A percentile compares a stretch with the other conserved stretches of the same genome.
These are phyloP conservation scores for Penicillium palitans DNA, from an alignment of 2,329 filamentous ascomycete genomes.

Conservation along the genomic window DNA sequence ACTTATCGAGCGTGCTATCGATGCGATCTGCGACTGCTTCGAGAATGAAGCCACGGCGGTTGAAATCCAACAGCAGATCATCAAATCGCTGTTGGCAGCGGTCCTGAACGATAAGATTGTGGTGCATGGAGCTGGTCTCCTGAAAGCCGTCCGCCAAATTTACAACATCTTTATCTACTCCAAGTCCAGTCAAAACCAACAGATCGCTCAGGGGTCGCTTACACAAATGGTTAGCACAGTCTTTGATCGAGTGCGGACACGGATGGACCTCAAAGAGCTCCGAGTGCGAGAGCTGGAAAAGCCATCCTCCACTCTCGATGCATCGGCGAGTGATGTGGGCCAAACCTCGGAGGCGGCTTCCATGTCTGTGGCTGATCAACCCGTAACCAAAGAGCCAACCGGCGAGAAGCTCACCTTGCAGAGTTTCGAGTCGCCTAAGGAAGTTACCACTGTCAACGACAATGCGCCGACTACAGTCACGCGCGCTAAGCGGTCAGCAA, in stretches of 20 bases:
- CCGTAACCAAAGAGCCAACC: conserved; percentile 53
- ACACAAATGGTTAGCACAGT: conserved; percentile 99
- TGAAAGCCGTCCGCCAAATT: conserved; percentile 95
- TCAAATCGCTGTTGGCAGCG: conserved; percentile 92
- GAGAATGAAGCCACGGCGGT: conserved; percentile 90
- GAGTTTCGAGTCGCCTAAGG: conserved; percentile 68
- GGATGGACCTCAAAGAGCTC: conserved; percentile 83
- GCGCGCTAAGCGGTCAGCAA: conserved; percentile 55
- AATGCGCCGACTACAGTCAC: conserved; percentile 68
- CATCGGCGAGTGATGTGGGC: conserved; percentile 49
- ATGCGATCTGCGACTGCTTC: conserved; percentile 99
- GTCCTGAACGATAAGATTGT: conserved; percentile 99
- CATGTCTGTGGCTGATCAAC: conserved; percentile 40
- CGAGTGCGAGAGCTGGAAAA: conserved; percentile 53
- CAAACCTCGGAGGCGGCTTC: conserved; percentile 45
- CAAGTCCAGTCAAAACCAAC: conserved; percentile 90
- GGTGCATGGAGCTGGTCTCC: conserved; percentile 89
- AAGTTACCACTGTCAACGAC: conserved; percentile 65
- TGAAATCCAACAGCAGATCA: conserved; percentile 95
- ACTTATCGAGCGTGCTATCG: conserved; percentile 94
- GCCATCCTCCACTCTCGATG: conserved; percentile 36
- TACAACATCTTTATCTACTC: conserved; percentile 99
- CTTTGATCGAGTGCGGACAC: conserved; percentile 87
- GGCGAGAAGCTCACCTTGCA: conserved; percentile 65
- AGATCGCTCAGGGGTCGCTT: conserved; percentile 92